Conservation (phyloP, 148 eudicot genomes). For the Dysphania ambrosioides region DNA sequence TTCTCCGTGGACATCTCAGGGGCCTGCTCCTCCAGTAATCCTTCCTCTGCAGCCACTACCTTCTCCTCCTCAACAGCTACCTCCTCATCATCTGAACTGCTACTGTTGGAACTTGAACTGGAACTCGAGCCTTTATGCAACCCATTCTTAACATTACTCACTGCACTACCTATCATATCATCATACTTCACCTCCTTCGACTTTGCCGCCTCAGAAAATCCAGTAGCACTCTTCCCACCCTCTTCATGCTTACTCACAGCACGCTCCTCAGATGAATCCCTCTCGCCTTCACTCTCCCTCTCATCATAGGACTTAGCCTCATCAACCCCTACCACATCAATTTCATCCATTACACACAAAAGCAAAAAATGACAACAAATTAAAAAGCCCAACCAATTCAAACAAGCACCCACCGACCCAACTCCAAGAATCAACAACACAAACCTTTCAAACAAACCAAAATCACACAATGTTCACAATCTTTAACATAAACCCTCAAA, state of each 20-base stretch:
- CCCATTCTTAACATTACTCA: slow-evolving; percentile 18
- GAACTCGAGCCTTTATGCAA: slow-evolving; percentile 24
- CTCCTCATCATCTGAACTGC: slow-evolving; percentile 28
- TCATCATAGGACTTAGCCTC: slow-evolving; percentile 45
- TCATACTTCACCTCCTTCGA: slow-evolving; percentile 25
- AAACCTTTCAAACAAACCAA: slow-evolving; percentile 21
- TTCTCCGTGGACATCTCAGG: slow-evolving; percentile 3
- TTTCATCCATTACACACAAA: slow-evolving; percentile 36
- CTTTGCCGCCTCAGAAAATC: slow-evolving; percentile 33
- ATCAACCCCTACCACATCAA: slow-evolving; percentile 59
- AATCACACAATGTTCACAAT: slow-evolving; percentile 8
- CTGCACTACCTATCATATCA: slow-evolving; percentile 7
- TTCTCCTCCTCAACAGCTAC: slow-evolving; percentile 30
- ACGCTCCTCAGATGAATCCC: slow-evolving; percentile 36
- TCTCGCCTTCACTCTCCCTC: slow-evolving; percentile 49
- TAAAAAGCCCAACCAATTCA: background rate
- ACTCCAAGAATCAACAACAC: slow-evolving; percentile 9
- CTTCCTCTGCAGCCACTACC: background rate
- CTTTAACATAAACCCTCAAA: background rate
- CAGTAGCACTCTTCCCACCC: slow-evolving; percentile 30
- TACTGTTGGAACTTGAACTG: slow-evolving; percentile 6
- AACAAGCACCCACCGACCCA: slow-evolving; percentile 19
- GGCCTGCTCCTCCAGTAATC: too few relatives aligned
- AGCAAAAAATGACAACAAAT: slow-evolving; percentile 14
- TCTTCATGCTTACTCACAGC: slow-evolving; percentile 20